Conservation (phyloP, 2,329 filamentous ascomycete species). For the Trichoderma cornu-damae region DNA sequence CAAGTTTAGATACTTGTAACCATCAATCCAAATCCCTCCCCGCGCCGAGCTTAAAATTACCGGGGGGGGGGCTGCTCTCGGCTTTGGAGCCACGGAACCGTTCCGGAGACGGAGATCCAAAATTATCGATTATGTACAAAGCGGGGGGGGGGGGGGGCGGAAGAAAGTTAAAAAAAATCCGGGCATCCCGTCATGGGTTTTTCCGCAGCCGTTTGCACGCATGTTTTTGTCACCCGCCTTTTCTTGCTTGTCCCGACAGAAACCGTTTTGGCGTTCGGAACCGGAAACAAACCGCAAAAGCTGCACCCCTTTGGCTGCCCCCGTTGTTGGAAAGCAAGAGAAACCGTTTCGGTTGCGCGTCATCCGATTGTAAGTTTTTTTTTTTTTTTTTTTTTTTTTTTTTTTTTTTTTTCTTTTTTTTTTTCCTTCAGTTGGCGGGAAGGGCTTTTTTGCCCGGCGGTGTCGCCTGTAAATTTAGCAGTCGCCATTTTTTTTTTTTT, state of each 20-base stretch:
- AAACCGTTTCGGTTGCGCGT: constrained; percentile 1
- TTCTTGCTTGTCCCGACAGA: not conserved
- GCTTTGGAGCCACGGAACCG: constrained; percentile 5
- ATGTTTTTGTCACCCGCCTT: not conserved
- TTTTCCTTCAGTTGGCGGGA: no score
- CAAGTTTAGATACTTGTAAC: no score
- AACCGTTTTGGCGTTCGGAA: constrained; percentile 12
- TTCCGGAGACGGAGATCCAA: constrained; percentile 1
- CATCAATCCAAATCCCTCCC: no score
- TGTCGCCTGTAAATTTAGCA: not conserved
- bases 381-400: no score
- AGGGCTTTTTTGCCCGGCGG: not conserved
- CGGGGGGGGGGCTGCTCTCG: constrained; percentile 6
- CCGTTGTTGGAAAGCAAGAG: not conserved
- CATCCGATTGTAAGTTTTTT: constrained; percentile 1
- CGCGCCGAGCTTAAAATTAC: not conserved
- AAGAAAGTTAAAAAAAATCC: not conserved
- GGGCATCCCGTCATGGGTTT: not conserved
- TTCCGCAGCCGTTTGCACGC: not conserved
- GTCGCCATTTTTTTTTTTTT: not conserved
- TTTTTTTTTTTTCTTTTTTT: no score
- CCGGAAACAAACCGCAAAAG: not conserved
- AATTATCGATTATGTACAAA: no score
- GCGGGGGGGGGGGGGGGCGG: not conserved
- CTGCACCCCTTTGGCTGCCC: not conserved